phyloP scores from a whole-genome alignment of 1,139 yeast species.

The Pichia sp. region DNA sequence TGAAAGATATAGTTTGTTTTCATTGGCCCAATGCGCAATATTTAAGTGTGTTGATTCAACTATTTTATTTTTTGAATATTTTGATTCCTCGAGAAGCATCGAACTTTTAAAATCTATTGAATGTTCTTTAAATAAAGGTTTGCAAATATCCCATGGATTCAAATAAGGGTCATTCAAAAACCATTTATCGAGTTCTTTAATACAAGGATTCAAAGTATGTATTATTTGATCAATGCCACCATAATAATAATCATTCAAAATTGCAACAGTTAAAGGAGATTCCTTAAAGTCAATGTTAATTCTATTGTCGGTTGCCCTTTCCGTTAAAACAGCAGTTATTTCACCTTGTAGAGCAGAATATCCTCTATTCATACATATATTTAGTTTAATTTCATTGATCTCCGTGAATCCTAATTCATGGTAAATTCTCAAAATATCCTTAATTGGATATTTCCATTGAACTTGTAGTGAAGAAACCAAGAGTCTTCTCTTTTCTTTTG shows the following conservation, averaged over 20 bases:
- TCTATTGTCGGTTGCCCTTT: conserved; percentile 12
- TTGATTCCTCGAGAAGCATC: too few species aligned
- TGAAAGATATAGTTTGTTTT: conserved; percentile 21
- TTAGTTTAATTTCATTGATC: conserved; percentile 27
- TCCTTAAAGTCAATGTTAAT: conserved; percentile 14
- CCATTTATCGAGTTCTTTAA: conserved; percentile 36
- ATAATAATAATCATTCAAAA: conserved; percentile 40
- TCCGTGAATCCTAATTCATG: conserved; percentile 30
- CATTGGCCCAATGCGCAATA: too few species aligned
- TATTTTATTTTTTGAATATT: too few species aligned
- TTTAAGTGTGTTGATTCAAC: too few species aligned
- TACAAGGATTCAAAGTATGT: conserved; percentile 34
- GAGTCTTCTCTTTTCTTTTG: conserved; percentile 16
- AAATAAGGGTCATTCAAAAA: conserved; percentile 27
- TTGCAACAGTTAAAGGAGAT: conserved; percentile 39
- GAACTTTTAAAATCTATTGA: too few species aligned
- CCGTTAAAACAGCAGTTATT: conserved; percentile 22
- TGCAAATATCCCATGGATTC: conserved; percentile 41
- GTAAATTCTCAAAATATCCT: conserved; percentile 35
- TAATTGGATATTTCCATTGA: conserved; percentile 41
- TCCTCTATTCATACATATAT: conserved; percentile 47
- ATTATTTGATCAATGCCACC: conserved; percentile 48
- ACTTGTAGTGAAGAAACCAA: conserved; percentile 28
- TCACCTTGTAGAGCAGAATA: conserved; percentile 42
- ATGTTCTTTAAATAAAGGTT: conserved; percentile 19